Evolutionary conservation across 2,329 filamentous ascomycete species (phyloP), one percentile per base, ranked within the genome.

Genomic region (Exophiala sideris): DNA sequence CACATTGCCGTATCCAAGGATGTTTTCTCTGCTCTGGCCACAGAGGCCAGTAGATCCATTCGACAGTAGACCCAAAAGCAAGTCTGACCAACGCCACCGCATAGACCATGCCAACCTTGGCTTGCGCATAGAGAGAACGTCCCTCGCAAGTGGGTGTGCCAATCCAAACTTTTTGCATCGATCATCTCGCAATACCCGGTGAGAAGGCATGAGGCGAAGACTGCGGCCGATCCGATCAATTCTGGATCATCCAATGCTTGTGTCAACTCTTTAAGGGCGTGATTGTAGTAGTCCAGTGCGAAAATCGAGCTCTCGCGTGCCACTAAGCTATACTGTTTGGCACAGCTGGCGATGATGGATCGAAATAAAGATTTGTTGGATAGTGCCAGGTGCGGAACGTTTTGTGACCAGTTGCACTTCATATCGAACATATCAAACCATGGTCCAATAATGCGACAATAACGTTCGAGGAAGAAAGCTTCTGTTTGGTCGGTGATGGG

Each of bases 1-100:
- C 47, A 50, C 10, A 11, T 20, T 41, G 14, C 5, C 29, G 47
- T 14, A n/a, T 40, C 18, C 5, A 50, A 21, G 10, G 11, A 12
- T 16, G 35, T 50, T 2, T 41, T 11, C 24, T 20, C 10, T 14
- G 47, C 47, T 41, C 35, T 41, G 35, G 47, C 34, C n/a, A 50
- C 11, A 24, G 47, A 41, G 14, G 47, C 34, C 14, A 50, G 35
- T 16, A 50, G 35, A 16, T 50, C 47, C 47, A 50, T 50, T 33
- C 47, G 34, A 33, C 35, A 40, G 14, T 50, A 50, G n/a, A 50
- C 47, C 47, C 47, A 50, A 36, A 50, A 50, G 47, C 47, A 50
- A 24, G 47, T 24, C 24, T 41, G 35, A n/a, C 14, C 47, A 11
- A 50, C 35, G 11, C 47, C 47, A 14, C 34, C 47, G 35, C 14